Base-by-base conservation (phyloP, 768 basidiomycete genomes). In the Scleroderma citrinum region DNA sequence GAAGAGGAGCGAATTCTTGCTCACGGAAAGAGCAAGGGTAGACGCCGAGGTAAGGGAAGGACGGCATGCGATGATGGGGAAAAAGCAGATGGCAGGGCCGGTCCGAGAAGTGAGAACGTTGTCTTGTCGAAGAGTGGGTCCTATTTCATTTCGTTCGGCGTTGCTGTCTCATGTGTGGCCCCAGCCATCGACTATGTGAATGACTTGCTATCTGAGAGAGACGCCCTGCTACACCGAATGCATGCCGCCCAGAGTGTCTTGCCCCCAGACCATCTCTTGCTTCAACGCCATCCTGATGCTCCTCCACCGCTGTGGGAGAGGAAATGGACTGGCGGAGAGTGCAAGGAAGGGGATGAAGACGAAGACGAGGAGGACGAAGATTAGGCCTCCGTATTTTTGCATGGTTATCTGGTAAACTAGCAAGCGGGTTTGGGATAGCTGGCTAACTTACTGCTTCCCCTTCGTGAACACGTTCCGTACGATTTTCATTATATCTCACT, bases 31-130 rank as follows among this genome's bases (percentile, higher is more conserved):
- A 1, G 60, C 29, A 66, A 53, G 58, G 60, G 73, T 57, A 50
- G 70, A 51, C 55, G 71, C 55, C 65, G 70, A 60, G 68, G 65
- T 34, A 65, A 63, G 53, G 63, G 56, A 20, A 73, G 63, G 53
- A 61, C 55, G 6, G 71, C 69, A 17, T 76, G 70, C 38, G 75
- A 73, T 16, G 81, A 77, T 5, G 77, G 72, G 4, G 82, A 87
- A 58, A 82, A 80, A 67, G 56, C 78, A 5, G 92, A 94, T 58
- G 92, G 92, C 11, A 72, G 93, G 23, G 87, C 89, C 0, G 93
- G 92, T 1, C 91, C 93, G 7, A 75, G 87, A 59, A 94, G 92
- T 63, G 92, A 95, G 70, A 90, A 91, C 50, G 80, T 94, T 39
- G 92, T 95, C 3, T 67, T 95, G 34, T 78, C 80, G 34, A 92